These are phyloP conservation scores for Antitrichia curtipendula DNA, from an alignment of 225 moss, liverwort and hornwort genomes.

Conservation along the genomic window DNA sequence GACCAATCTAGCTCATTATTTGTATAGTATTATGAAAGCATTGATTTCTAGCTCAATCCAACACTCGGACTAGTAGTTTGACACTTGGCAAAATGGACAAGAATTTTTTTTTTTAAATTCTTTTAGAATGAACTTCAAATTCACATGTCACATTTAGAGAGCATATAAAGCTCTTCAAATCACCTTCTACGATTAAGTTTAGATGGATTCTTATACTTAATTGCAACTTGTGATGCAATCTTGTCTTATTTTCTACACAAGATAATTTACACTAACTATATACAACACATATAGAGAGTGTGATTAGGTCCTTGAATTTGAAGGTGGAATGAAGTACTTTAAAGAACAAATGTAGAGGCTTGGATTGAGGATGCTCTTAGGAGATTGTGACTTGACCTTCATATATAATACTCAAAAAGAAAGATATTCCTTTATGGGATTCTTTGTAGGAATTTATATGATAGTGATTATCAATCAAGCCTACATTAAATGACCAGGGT, in stretches of 20 bases:
- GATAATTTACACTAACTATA: neutral
- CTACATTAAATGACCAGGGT: accelerated
- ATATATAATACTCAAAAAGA: neutral
- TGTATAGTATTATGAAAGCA: neutral
- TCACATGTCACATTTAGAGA: neutral
- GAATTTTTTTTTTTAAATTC: neutral
- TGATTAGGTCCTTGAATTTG: neutral
- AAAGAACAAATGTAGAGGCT: neutral
- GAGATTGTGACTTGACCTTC: accelerated
- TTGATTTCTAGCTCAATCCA: neutral
- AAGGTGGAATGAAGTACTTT: neutral
- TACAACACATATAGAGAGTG: neutral
- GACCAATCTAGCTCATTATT: accelerated
- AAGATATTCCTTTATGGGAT: accelerated
- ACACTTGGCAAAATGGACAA: no score
- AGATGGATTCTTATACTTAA: neutral
- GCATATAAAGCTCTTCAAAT: neutral
- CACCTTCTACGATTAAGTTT: accelerated
- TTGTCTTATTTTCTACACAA: neutral
- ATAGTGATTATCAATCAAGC: neutral
- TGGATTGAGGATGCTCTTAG: neutral
- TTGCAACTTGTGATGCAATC: neutral
- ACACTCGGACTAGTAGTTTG: accelerated
- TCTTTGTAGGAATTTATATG: no score
- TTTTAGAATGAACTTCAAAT: neutral